Evolutionary conservation across 129 eudicot species (phyloP), one percentile per base, ranked within the genome.

Genomic region (Erigeron canadensis): DNA sequence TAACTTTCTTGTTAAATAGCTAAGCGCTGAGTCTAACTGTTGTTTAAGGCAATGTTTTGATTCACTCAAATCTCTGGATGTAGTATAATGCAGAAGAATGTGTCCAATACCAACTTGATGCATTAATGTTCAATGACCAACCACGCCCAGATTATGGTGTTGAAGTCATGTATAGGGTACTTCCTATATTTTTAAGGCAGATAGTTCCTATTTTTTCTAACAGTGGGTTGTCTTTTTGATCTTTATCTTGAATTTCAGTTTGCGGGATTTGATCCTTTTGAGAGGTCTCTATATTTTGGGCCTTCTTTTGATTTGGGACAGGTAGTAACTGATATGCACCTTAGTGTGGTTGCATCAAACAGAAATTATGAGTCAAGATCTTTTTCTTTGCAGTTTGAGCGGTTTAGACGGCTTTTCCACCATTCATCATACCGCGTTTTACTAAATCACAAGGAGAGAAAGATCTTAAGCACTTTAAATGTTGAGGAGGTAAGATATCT

Each of bases 241-340:
- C 19, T 48, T 55, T 45, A 23, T 48, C 10, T 2, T 50, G n/a
- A 63, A 23, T 2, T 81, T 58, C 85, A 92, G 98, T 93, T 93
- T 85, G 98, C 98, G 61, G 96, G 98, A 87, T 89, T 93, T 79
- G 98, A 93, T 77, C 98, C 98, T 73, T 93, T 93, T 75, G 95
- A 89, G 76, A 87, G 95, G 73, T 93, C 98, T 72, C 77, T 95
- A 22, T 93, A 93, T 73, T 93, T 93, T 28, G 98, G 98, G 45
- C 96, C 95, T 63, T 90, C 85, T 78, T 89, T 93, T 84, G 98
- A 93, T 82, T 75, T 93, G 81, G 98, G 98, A 9, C 96, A 92
- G 96, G 98, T 92, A 67, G 92, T 65, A 65, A 66, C 68, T 13
- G 60, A 46, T 68, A 68, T 48, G n/a, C 62, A 50, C 10, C 63